Evolutionary conservation across 1,284 basidiomycete species (phyloP).

Genomic region (Moniliophthora roreri): DNA sequence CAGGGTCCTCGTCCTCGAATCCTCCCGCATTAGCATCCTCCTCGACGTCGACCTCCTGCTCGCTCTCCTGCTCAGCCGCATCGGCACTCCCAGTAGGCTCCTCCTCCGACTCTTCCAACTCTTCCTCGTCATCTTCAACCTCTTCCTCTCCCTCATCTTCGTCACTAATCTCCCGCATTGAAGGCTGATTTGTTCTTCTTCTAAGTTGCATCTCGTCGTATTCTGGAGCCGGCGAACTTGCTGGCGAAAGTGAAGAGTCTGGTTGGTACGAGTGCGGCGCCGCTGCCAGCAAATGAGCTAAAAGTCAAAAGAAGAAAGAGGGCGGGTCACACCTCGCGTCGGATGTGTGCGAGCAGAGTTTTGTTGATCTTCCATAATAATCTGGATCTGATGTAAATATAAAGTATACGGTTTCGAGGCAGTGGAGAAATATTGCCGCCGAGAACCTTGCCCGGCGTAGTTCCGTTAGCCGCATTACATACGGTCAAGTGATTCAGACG

Average conservation of each 20-base stretch:
- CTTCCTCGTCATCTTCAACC: constrained; percentile 26
- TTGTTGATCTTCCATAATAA: constrained; percentile 5
- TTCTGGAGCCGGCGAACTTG: background rate
- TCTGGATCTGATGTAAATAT: background rate
- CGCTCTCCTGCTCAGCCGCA: background rate
- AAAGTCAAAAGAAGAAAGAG: background rate
- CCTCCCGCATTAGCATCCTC: constrained; percentile 26
- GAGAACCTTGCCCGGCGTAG: too few species aligned
- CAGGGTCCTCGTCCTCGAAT: constrained; percentile 30
- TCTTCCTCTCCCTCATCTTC: constrained; percentile 28
- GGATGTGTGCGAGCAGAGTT: constrained; percentile 4
- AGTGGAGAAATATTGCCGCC: too few species aligned
- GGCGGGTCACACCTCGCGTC: constrained; percentile 2
- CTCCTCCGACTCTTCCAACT: constrained; percentile 26
- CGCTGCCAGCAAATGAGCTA: background rate
- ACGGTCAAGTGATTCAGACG: too few species aligned
- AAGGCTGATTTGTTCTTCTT: constrained; percentile 2
- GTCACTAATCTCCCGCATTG: constrained; percentile 3
- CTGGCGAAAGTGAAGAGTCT: background rate
- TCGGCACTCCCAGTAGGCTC: background rate
- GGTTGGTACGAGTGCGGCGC: background rate
- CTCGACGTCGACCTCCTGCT: background rate
- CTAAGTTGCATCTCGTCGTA: constrained; percentile 3
- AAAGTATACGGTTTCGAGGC: background rate
- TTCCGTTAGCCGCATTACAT: too few species aligned